phyloP scores from a whole-genome alignment of 192 early-diverging fungal genomes.

The Coemansia sp. region DNA sequence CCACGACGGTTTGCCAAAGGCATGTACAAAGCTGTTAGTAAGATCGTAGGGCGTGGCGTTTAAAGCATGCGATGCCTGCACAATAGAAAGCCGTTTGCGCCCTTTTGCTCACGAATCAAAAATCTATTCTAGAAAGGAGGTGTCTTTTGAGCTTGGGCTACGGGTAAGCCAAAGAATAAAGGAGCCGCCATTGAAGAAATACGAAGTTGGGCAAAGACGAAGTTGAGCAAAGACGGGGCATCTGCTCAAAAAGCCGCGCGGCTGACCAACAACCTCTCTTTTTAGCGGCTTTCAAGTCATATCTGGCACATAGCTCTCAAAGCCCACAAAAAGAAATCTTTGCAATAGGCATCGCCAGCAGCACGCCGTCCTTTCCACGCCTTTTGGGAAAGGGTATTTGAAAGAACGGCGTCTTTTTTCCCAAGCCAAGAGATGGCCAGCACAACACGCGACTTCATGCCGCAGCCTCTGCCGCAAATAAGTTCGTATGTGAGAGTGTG shows the following conservation, averaged over 20 bases:
- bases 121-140: not conserved
- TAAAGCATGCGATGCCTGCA: not conserved
- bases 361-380: not conserved
- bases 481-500: not conserved
- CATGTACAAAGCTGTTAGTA: conserved; percentile 7
- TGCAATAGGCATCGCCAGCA: not conserved
- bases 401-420: not conserved
- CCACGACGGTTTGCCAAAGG: not conserved
- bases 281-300: not conserved
- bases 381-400: not conserved
- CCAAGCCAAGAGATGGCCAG: not conserved
- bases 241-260: conserved; percentile 1
- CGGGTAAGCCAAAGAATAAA: not conserved
- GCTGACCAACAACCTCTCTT: not conserved
- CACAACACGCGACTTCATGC: too few relatives aligned
- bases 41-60: not conserved
- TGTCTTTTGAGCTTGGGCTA: conserved; percentile 9
- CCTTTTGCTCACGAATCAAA: conserved; percentile 9
- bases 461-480: not conserved
- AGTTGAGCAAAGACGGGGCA: not conserved
- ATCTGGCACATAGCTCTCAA: not conserved
- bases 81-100: not conserved
- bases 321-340: not conserved
- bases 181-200: conserved; percentile 1
- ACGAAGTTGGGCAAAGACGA: not conserved